Evolutionary conservation across 2,329 filamentous ascomycete genomes (phyloP).

Genomic region (Corniculantispora saksenae): DNA sequence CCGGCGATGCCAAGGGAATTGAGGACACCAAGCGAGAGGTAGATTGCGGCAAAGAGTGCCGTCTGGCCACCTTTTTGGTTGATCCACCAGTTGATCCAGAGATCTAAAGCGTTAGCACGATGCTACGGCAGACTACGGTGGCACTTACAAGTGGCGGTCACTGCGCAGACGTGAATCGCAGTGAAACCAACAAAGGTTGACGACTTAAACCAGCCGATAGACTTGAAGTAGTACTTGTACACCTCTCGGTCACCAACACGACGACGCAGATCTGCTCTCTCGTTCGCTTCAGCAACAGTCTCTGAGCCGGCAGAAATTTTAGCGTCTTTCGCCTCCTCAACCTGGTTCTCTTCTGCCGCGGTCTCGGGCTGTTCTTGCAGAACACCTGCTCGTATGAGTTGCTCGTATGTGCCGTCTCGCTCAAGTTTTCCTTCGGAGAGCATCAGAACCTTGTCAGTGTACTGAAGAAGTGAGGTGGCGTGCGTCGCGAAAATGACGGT

Average conservation of each 20-base stretch:
- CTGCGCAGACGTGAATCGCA: conserved; percentile 24
- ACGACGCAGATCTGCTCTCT: conserved; percentile 12
- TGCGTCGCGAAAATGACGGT: conserved; percentile 19
- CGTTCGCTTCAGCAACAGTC: conserved; percentile 1
- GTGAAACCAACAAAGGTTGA: conserved; percentile 11
- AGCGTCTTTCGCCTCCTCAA: not conserved
- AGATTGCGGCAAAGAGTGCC: conserved; percentile 25
- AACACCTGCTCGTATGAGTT: not conserved
- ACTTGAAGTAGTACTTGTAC: conserved; percentile 26
- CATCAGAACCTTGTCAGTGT: not conserved
- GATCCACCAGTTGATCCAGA: conserved; percentile 31
- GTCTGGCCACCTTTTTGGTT: conserved; percentile 25
- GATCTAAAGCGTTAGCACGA: conserved; percentile 18
- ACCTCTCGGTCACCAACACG: conserved; percentile 22
- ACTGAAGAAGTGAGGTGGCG: not conserved
- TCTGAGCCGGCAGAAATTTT: not conserved
- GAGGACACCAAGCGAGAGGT: conserved; percentile 23
- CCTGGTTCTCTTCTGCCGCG: not conserved
- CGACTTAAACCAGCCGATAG: conserved; percentile 19
- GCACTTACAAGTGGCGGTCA: conserved; percentile 25
- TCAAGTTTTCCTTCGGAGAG: not conserved
- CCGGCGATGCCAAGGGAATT: conserved; percentile 22
- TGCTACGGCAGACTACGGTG: not conserved
- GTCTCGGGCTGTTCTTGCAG: not conserved
- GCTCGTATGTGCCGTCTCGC: not conserved